Evolutionary conservation across 805 yeast genomes (phyloP).

Genomic region (Sugiyamaella smithiae): DNA sequence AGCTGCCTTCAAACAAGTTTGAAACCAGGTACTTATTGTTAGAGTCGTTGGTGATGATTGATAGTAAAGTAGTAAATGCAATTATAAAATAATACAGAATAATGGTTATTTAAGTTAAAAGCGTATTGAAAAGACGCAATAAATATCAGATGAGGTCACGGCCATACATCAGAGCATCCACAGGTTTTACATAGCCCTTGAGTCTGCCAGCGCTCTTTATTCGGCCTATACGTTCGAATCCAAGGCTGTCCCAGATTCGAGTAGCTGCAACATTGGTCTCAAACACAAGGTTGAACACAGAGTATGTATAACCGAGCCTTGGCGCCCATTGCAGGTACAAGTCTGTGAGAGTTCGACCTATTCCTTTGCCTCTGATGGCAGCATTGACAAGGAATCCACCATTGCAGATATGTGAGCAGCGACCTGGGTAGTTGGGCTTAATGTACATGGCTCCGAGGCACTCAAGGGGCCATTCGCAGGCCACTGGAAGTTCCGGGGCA

Average conservation of each 20-base stretch:
- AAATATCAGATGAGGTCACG: constrained; percentile 44
- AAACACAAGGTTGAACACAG: constrained; percentile 85
- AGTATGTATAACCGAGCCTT: constrained; percentile 69
- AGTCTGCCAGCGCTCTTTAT: constrained; percentile 71
- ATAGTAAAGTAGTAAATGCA: too few relatives aligned
- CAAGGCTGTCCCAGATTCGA: constrained; percentile 77
- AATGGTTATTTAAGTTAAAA: too few relatives aligned
- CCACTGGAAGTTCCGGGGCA: constrained; percentile 23
- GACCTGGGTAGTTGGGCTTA: constrained; percentile 82
- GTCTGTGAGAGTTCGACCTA: constrained; percentile 67
- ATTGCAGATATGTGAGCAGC: constrained; percentile 84
- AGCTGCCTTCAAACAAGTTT: too few relatives aligned
- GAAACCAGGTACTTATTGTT: too few relatives aligned
- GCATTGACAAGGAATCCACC: constrained; percentile 77
- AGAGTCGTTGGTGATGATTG: too few relatives aligned
- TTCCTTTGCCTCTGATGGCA: constrained; percentile 57
- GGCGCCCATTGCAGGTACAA: constrained; percentile 73
- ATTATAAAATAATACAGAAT: too few relatives aligned
- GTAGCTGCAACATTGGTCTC: constrained; percentile 74
- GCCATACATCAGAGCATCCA: constrained; percentile 79
- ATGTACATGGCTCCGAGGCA: constrained; percentile 74
- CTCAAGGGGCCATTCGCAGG: constrained; percentile 43
- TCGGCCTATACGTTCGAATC: constrained; percentile 75
- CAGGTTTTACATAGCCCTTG: constrained; percentile 58
- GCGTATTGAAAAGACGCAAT: background rate